These are phyloP conservation scores for Phytophthora syringae DNA, from an alignment of 352 stramenopile genomes.

Conservation along the genomic window DNA sequence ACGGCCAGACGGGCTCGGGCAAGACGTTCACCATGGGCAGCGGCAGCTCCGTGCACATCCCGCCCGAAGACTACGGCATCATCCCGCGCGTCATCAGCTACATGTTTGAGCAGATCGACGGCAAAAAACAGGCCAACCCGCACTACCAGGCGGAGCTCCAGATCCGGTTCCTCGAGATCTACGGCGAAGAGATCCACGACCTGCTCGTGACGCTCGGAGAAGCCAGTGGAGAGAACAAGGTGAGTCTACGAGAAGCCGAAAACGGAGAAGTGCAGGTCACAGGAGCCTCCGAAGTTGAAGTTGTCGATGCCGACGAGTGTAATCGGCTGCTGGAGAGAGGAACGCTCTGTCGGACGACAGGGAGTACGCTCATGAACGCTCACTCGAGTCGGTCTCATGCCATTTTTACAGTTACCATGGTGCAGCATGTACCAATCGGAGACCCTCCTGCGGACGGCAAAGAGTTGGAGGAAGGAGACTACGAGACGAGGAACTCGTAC, in stretches of 20 bases:
- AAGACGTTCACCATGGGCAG: slow-evolving; percentile 93
- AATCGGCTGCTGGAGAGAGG: slow-evolving; percentile 85
- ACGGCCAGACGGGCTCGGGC: slow-evolving; percentile 86
- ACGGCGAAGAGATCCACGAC: slow-evolving; percentile 92
- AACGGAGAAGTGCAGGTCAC: slow-evolving; percentile 83
- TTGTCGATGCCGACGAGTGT: slow-evolving; percentile 76
- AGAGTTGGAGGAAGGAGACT: slow-evolving; percentile 57
- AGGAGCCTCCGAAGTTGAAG: slow-evolving; percentile 78
- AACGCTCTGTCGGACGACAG: slow-evolving; percentile 83
- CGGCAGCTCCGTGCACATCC: slow-evolving; percentile 80
- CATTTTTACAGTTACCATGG: slow-evolving; percentile 91
- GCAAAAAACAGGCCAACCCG: slow-evolving; percentile 58
- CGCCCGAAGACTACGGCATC: slow-evolving; percentile 86
- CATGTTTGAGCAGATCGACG: slow-evolving; percentile 85
- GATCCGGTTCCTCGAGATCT: slow-evolving; percentile 93
- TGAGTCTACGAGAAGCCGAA: slow-evolving; percentile 87
- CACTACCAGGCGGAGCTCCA: slow-evolving; percentile 74
- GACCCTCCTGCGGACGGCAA: slow-evolving; percentile 43
- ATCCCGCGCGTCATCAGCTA: slow-evolving; percentile 86
- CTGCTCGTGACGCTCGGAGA: slow-evolving; percentile 83
- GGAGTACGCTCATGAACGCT: slow-evolving; percentile 93
- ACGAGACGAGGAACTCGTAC: slow-evolving; percentile 82
- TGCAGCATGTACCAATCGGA: slow-evolving; percentile 76
- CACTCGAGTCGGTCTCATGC: slow-evolving; percentile 91
- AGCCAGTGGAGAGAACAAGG: slow-evolving; percentile 64